phyloP scores from a whole-genome alignment of 192 early-diverging fungal species.

The Diversispora eburnea region DNA sequence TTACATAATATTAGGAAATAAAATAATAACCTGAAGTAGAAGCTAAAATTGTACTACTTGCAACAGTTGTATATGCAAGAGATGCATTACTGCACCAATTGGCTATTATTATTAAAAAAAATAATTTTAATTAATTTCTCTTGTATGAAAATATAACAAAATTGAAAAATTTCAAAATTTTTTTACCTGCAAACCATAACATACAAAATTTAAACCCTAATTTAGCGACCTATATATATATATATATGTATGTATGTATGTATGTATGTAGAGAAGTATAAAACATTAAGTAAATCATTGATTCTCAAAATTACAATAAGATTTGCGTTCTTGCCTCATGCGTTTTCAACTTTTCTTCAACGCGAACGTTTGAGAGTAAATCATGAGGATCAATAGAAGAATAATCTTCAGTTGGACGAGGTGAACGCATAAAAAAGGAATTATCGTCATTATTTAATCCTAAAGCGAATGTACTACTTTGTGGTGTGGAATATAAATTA shows the following conservation, averaged over 20 bases:
- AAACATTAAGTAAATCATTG: not conserved
- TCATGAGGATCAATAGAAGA: slow-evolving; percentile 5
- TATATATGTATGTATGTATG: no score
- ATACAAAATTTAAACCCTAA: slow-evolving; percentile 67
- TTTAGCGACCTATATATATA: slow-evolving; percentile 51
- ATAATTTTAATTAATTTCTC: not conserved
- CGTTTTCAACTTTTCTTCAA: slow-evolving; percentile 5
- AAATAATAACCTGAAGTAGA: slow-evolving; percentile 58
- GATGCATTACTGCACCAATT: slow-evolving; percentile 72
- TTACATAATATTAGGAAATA: not conserved
- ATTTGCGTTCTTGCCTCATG: slow-evolving; percentile 28
- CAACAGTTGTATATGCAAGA: slow-evolving; percentile 70
- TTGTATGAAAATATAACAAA: not conserved
- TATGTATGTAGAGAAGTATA: slow-evolving; percentile 11
- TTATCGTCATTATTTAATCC: not conserved
- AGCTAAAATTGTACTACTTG: slow-evolving; percentile 69
- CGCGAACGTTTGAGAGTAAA: not conserved
- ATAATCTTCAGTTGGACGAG: not conserved
- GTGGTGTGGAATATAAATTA: not conserved
- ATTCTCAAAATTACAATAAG: not conserved
- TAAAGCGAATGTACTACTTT: not conserved
- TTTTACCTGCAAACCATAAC: slow-evolving; percentile 64
- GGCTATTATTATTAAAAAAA: slow-evolving; percentile 34
- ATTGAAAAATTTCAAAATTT: not conserved
- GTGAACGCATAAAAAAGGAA: not conserved